These are phyloP conservation scores for Melocanna baccifera DNA, from an alignment of 176 grass and related monocot species.

Conservation along the genomic window DNA sequence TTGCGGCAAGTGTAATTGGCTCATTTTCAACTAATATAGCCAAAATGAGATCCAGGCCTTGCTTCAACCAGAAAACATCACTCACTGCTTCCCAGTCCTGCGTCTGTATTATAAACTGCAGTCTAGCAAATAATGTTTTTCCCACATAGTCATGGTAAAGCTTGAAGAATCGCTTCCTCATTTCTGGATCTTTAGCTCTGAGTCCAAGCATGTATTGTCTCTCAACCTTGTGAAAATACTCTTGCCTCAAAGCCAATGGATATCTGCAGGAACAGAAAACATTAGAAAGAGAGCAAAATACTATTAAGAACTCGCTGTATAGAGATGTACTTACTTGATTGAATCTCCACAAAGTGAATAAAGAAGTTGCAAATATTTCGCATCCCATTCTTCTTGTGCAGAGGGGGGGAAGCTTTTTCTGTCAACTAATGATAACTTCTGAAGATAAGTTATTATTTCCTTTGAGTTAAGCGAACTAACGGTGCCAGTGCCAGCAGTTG, in stretches of 20 bases:
- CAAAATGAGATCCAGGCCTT: constrained; percentile 95
- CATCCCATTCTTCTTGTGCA: constrained; percentile 89
- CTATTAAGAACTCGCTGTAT: not conserved
- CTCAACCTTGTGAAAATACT: constrained; percentile 92
- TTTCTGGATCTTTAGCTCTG: constrained; percentile 90
- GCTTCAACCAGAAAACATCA: constrained; percentile 97
- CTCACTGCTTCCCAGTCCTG: constrained; percentile 98
- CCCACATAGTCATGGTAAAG: constrained; percentile 82
- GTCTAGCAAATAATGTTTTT: constrained; percentile 75
- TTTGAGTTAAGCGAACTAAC: constrained; percentile 59
- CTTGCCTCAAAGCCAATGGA: constrained; percentile 64
- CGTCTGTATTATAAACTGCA: constrained; percentile 94
- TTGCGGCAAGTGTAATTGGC: constrained; percentile 82
- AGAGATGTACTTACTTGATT: constrained; percentile 66
- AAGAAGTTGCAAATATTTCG: constrained; percentile 86
- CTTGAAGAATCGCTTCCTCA: constrained; percentile 81
- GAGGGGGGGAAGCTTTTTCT: constrained; percentile 67
- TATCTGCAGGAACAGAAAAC: constrained; percentile 58
- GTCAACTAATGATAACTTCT: constrained; percentile 92
- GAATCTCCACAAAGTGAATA: constrained; percentile 87
- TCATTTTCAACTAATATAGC: constrained; percentile 94
- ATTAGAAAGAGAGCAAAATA: constrained; percentile 30
- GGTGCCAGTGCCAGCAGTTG: constrained; percentile 57
- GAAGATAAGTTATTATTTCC: constrained; percentile 90
- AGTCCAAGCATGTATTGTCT: constrained; percentile 90